Evolutionary conservation across 148 eudicot genomes (phyloP).

Genomic region (Cornus suecica): DNA sequence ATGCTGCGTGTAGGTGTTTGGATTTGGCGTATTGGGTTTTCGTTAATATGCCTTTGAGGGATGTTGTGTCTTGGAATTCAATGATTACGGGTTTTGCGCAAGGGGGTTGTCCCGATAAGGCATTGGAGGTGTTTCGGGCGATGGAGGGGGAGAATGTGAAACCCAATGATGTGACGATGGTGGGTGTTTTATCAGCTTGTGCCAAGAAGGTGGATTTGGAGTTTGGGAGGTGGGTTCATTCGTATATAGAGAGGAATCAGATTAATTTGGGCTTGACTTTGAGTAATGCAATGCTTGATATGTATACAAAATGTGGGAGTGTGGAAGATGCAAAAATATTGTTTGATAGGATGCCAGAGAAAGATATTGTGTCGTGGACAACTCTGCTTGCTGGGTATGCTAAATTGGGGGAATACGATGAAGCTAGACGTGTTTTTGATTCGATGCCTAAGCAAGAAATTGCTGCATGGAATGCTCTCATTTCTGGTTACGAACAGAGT

Average conservation of each 20-base stretch:
- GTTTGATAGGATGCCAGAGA: slow-evolving; percentile 32
- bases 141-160: slow-evolving; percentile 33
- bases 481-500: slow-evolving; percentile 38
- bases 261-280: slow-evolving; percentile 25
- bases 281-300: slow-evolving; percentile 41
- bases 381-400: slow-evolving; percentile 44
- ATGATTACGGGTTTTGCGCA: slow-evolving; percentile 35
- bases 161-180: slow-evolving; percentile 39
- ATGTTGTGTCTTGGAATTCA: slow-evolving; percentile 52
- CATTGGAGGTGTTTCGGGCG: slow-evolving; percentile 28
- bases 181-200: slow-evolving; percentile 40
- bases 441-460: slow-evolving; percentile 32
- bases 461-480: slow-evolving; percentile 51
- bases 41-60: slow-evolving; percentile 26
- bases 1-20: slow-evolving; percentile 32
- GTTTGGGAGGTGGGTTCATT: slow-evolving; percentile 34
- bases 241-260: slow-evolving; percentile 26
- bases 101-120: slow-evolving; percentile 31
- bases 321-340: slow-evolving; percentile 25
- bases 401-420: slow-evolving; percentile 25
- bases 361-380: slow-evolving; percentile 43
- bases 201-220: slow-evolving; percentile 36
- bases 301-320: slow-evolving; percentile 49
- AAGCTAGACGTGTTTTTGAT: slow-evolving; percentile 33
- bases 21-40: slow-evolving; percentile 35